Evolutionary conservation across 495 filamentous ascomycete genomes (phyloP).

Genomic region (Daldinia grandis): DNA sequence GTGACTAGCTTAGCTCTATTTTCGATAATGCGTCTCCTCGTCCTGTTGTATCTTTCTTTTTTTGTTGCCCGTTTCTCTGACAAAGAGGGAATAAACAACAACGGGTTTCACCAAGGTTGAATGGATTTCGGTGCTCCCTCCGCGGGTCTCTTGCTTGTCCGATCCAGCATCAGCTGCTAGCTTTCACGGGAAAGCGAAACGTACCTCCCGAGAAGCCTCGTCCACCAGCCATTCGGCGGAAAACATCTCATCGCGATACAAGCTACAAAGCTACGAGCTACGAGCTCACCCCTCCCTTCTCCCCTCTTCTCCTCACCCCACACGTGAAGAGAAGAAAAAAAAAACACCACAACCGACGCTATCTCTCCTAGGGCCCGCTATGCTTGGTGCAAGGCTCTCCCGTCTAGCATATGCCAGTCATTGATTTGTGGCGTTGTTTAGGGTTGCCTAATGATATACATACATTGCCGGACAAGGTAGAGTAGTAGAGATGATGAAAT

Average conservation of each 20-base stretch:
- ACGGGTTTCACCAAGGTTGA: neutral
- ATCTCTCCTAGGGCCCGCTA: conserved; percentile 5
- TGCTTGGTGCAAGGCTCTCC: conserved; percentile 34
- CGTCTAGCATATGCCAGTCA: conserved; percentile 42
- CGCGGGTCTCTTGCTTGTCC: neutral
- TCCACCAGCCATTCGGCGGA: neutral
- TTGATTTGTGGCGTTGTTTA: conserved; percentile 32
- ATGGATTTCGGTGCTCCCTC: neutral
- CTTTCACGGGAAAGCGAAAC: conserved; percentile 21
- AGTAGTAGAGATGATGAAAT: conserved; percentile 11
- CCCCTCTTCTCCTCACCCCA: neutral
- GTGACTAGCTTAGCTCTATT: conserved; percentile 6
- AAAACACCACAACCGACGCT: conserved; percentile 8
- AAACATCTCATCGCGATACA: conserved; percentile 1
- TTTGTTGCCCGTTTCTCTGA: neutral
- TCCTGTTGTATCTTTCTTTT: neutral
- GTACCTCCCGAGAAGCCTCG: neutral
- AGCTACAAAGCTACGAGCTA: neutral
- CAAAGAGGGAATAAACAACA: conserved; percentile 12
- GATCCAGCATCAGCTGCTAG: conserved; percentile 22
- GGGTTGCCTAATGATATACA: conserved; percentile 36
- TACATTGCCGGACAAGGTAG: conserved; percentile 4
- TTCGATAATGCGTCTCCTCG: neutral
- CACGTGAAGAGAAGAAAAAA: conserved; percentile 4
- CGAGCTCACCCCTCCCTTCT: conserved; percentile 9